phyloP scores from a whole-genome alignment of 2,329 filamentous ascomycete species.

The Diaporthe australafricana region DNA sequence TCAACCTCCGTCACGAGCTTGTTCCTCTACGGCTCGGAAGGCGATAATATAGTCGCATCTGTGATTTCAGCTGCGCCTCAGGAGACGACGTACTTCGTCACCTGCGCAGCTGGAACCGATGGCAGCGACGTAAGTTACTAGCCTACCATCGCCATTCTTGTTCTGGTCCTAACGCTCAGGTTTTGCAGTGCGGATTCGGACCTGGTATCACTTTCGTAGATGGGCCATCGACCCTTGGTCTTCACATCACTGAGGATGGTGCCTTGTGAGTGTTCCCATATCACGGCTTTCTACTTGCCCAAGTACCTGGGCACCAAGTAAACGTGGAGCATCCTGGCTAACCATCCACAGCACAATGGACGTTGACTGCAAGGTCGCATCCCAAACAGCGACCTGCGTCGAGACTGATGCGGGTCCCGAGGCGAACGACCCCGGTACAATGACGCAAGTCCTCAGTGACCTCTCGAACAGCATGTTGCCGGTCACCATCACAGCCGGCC shows the following conservation, averaged over 20 bases:
- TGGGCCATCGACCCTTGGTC: constrained; percentile 18
- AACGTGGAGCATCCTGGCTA: not conserved
- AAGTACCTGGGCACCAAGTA: no score
- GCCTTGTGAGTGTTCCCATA: constrained; percentile 10
- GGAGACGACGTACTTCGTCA: constrained; percentile 28
- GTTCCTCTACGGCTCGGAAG: constrained; percentile 35
- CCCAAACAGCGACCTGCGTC: constrained; percentile 15
- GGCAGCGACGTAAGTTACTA: constrained; percentile 13
- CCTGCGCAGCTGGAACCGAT: constrained; percentile 33
- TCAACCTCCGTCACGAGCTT: constrained; percentile 35
- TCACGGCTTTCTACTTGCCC: not conserved
- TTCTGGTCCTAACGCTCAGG: not conserved
- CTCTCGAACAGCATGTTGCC: constrained; percentile 5
- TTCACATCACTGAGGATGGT: constrained; percentile 25
- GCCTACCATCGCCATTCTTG: not conserved
- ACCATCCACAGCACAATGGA: not conserved
- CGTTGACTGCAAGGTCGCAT: constrained; percentile 15
- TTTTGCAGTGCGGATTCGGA: constrained; percentile 32
- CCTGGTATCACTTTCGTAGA: constrained; percentile 24
- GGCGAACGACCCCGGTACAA: constrained; percentile 27
- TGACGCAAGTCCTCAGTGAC: not conserved
- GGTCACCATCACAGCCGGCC: constrained; percentile 35
- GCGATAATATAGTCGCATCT: constrained; percentile 33
- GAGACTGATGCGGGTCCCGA: constrained; percentile 18
- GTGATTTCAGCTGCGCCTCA: constrained; percentile 31